Percentiles rank a stretch among this genome's conserved stretches.
Conservation (phyloP, 805 yeast genomes). For the Metschnikowia corniflorae region DNA sequence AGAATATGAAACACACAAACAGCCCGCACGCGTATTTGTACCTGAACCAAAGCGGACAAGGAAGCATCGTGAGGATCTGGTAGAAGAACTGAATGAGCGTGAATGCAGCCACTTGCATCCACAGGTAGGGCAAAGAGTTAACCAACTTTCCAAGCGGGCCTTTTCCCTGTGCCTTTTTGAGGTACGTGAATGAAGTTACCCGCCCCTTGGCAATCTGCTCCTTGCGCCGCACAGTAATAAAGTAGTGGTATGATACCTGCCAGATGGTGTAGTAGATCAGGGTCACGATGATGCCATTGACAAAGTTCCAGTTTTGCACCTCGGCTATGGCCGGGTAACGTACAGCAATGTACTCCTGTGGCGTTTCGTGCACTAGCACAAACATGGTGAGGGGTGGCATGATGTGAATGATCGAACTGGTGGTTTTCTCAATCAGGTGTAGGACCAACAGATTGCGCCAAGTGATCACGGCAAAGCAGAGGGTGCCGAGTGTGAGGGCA, state of each 20-base stretch:
- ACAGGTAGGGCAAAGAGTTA: conserved; percentile 73
- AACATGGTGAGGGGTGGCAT: conserved; percentile 87
- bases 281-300: conserved; percentile 71
- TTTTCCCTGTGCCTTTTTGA: conserved; percentile 67
- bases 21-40: conserved; percentile 61
- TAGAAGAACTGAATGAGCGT: conserved; percentile 83
- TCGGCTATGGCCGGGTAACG: conserved; percentile 82
- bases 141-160: conserved; percentile 70
- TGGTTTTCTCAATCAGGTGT: conserved; percentile 88
- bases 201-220: conserved; percentile 82
- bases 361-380: conserved; percentile 78
- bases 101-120: conserved; percentile 83
- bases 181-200: conserved; percentile 81
- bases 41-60: conserved; percentile 85
- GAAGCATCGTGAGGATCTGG: conserved; percentile 80
- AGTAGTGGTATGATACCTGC: conserved; percentile 89
- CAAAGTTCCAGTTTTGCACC: conserved; percentile 62
- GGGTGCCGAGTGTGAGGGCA: conserved; percentile 83
- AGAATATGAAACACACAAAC: conserved; percentile 70
- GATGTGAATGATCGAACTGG: conserved; percentile 85
- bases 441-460: conserved; percentile 94
- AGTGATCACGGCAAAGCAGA: conserved; percentile 89
- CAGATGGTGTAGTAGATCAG: conserved; percentile 79
- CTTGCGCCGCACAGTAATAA: conserved; percentile 76
- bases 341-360: conserved; percentile 44